Evolutionary conservation across 176 grass and related monocot genomes (phyloP), one percentile per base, ranked within the genome.

Genomic region (Oryza coarctata): DNA sequence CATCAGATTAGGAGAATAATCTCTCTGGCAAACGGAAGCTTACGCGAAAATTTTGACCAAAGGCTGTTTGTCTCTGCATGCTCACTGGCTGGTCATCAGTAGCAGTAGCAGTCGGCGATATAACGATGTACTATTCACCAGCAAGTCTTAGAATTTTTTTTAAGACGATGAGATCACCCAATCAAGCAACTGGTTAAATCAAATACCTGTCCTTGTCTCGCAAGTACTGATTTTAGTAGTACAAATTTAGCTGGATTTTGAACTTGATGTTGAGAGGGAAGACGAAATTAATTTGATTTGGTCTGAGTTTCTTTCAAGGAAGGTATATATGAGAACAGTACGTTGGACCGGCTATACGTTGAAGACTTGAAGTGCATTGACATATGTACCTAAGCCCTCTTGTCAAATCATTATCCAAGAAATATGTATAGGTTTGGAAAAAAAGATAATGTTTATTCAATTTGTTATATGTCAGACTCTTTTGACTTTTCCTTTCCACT

Each of bases 1-100:
- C 36, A 44, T 28, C 29, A 38, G 65, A 65, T 40, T 11, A 22
- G 77, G 38, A 64, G 86, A 84, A 80, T 74, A 18, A 52, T 47
- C 27, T 30, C 64, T 73, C 14, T 34, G 68, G 74, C 81, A 88
- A 84, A 61, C 27, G 38, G 55, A 78, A 71, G 38, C 15, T 55
- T 28, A 32, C 58, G 2, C 57, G 22, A 6, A 29, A 62, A 15
- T 6, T 74, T 67, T 26, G 35, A n/a, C n/a, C 39, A 15, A 47
- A 69, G 68, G 27, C 40, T 39, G 60, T 9, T 7, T 57, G 58
- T 40, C 15, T 33, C 47, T 26, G 49, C 64, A 33, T 61, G 63
- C 47, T n/a, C n/a, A 12, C 71, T 29, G 50, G 18, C 50, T n/a
- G 50, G 20, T 49, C 40, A 7, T 45, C 45, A 55, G 18, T 55